Base-by-base conservation (phyloP, 306 rosid species). In the Dalbergia oliveri region DNA sequence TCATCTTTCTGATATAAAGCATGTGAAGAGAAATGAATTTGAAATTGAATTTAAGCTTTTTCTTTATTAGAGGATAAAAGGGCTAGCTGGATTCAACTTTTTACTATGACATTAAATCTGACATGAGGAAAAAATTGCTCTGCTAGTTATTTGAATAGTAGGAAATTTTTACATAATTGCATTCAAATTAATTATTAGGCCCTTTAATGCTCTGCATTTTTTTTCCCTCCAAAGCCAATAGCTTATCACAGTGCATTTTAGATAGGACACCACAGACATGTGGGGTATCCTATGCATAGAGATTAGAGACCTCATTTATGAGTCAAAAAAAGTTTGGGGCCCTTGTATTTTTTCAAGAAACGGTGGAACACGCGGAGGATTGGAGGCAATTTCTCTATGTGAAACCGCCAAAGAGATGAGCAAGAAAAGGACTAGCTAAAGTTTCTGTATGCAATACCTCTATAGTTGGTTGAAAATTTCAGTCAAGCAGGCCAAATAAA, bases 231-330 rank as follows among this genome's bases (percentile, higher is more conserved):
- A 72, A 66, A 61, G 57, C 6, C 35, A 37, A 73, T 69, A 73
- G 23, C 14, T 69, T 62, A 18, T 64, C 9, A 35, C 6, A 63
- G 60, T 70, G n/a, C 33, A 70, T 6, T 14, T 19, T n/a, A 34
- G 69, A 72, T 43, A n/a, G 39, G 76, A 11, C 79, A 62, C 16
- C 51, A 72, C 33, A 81, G 83, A 77, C 84, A 84, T 39, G 78
- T 72, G 60, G 81, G 72, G 85, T 72, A 81, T 66, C 76, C 70
- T 76, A 44, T 75, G 84, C 74, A 75, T 5, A n/a, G 82, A 50
- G 65, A 73, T 33, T 50, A 50, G 57, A 50, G 57, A 50, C 13
- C 56, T 51, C 6, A 5, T 61, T 9, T 5, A 53, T 35, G 44
- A 62, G 75, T 58, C 78, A 76, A 80, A 63, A 65, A 26, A 34